Base-by-base conservation (phyloP, 2,329 filamentous ascomycete genomes). In the Orbilia javanica region DNA sequence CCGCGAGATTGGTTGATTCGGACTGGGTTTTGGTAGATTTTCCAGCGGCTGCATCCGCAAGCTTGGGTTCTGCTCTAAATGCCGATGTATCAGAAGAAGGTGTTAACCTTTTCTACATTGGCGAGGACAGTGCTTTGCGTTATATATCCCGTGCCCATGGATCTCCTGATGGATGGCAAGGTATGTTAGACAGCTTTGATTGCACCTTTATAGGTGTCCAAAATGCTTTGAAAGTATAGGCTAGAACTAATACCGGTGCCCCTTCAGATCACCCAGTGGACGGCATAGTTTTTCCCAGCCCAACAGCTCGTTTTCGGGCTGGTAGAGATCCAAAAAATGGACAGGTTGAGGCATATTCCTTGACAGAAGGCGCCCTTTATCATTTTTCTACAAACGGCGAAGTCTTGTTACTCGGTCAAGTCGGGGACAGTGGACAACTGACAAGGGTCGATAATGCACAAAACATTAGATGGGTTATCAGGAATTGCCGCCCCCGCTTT, bases 391-490 rank as follows among this genome's bases (percentile, higher is more conserved):
- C 20, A 18, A 20, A 27, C 0, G n/a, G 29, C 15, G 27, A 55
- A 13, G 15, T n/a, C 13, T 15, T 55, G 27, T 27, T 34, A 8
- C 8, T 55, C 4, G 52, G 52, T 18, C 3, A 2, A 3, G 52
- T 55, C 20, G 52, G 36, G 20, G 52, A 34, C 0, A n/a, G n/a
- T n/a, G n/a, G 52, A 8, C 5, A 18, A 4, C 7, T 55, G 6
- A 55, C 15, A 20, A 55, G 36, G 27, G 7, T 6, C 20, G 36
- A 20, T 13, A 20, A 55, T 34, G 52, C 52, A 2, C 52, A 55
- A 27, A 55, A 55, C 27, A 55, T 55, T 7, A 55, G 52, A 20
- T 55, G 52, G 52, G 15, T 55, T 5, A 34, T 13, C 52, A 55
- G 52, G 27, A 15, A 29, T 6, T 55, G 52, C 15, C 52, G 52